Conservation (phyloP, 441 rosid genomes). For the Populus hybrid region DNA sequence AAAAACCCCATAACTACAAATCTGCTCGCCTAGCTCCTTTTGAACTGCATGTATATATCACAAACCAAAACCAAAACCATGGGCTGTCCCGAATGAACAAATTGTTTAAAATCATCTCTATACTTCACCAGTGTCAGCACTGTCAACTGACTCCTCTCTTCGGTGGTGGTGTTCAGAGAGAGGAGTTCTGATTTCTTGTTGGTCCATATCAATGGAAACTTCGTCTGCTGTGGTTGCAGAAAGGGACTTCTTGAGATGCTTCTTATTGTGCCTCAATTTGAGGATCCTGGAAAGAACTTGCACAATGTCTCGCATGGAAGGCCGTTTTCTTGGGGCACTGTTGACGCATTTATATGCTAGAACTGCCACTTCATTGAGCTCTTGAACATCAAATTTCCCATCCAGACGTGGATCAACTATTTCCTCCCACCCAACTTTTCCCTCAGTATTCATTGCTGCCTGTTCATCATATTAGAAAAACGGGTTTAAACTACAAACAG, state of each 20-base stretch:
- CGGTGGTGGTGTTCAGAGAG: constrained; percentile 40
- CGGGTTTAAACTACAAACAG: background rate
- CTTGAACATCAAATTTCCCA: constrained; percentile 64
- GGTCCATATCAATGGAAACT: constrained; percentile 49
- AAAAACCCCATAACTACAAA: background rate
- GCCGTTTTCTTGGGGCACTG: constrained; percentile 68
- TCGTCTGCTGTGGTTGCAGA: constrained; percentile 45
- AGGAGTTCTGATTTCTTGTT: constrained; percentile 37
- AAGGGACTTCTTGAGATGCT: constrained; percentile 53
- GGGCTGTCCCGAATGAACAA: constrained; percentile 17
- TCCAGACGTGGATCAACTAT: constrained; percentile 76
- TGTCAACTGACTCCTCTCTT: constrained; percentile 74
- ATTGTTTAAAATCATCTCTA: constrained; percentile 19
- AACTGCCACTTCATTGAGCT: constrained; percentile 81
- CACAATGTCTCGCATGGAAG: constrained; percentile 90
- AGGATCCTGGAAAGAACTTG: constrained; percentile 74
- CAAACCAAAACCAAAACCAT: constrained; percentile 15
- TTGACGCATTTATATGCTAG: constrained; percentile 84
- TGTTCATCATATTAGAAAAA: constrained; percentile 17
- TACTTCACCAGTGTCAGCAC: constrained; percentile 49
- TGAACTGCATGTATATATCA: constrained; percentile 15
- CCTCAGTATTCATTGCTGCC: constrained; percentile 91
- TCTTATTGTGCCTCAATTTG: constrained; percentile 54
- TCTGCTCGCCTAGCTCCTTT: constrained; percentile 27
- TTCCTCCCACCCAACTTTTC: constrained; percentile 95